A percentile compares a stretch with the other conserved stretches of the same genome.
These are phyloP conservation scores for Aspergillus eucalypticola DNA, from an alignment of 2,329 filamentous ascomycete species.

Conservation along the genomic window DNA sequence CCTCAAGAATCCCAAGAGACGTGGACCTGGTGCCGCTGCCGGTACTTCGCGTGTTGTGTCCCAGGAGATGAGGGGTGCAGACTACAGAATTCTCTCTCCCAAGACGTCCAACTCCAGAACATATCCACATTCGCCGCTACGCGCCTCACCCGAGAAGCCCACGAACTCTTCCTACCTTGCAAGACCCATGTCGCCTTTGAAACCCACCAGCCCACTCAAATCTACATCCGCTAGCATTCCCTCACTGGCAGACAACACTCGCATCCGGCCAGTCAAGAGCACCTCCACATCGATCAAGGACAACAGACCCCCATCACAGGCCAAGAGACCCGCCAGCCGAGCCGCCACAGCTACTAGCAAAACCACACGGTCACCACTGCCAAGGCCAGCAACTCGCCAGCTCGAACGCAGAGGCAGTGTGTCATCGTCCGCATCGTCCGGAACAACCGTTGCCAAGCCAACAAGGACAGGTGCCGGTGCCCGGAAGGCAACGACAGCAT, in stretches of 20 bases:
- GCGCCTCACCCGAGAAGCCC: constrained; percentile 44
- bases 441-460: constrained; percentile 40
- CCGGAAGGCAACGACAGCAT: constrained; percentile 33
- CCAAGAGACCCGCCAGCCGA: constrained; percentile 33
- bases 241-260: constrained; percentile 18
- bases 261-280: constrained; percentile 26
- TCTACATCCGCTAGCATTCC: constrained; percentile 25
- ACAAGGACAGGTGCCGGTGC: constrained; percentile 29
- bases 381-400: constrained; percentile 43
- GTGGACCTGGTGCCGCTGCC: constrained; percentile 43
- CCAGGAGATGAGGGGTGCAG: constrained; percentile 48
- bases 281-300: constrained; percentile 31
- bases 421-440: constrained; percentile 40
- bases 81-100: constrained; percentile 71
- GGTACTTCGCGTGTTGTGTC: constrained; percentile 44
- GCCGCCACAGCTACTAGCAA: constrained; percentile 31
- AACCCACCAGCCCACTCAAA: constrained; percentile 49
- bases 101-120: constrained; percentile 78
- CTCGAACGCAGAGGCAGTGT: constrained; percentile 40
- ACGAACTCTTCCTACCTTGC: constrained; percentile 58
- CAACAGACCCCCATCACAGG: constrained; percentile 28
- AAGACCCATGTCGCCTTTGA: constrained; percentile 64
- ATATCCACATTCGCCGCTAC: constrained; percentile 58
- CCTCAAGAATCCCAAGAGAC: constrained; percentile 71
- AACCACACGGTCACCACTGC: constrained; percentile 31